Conservation (phyloP, 805 yeast species). For the Scheffersomyces ergatensis region DNA sequence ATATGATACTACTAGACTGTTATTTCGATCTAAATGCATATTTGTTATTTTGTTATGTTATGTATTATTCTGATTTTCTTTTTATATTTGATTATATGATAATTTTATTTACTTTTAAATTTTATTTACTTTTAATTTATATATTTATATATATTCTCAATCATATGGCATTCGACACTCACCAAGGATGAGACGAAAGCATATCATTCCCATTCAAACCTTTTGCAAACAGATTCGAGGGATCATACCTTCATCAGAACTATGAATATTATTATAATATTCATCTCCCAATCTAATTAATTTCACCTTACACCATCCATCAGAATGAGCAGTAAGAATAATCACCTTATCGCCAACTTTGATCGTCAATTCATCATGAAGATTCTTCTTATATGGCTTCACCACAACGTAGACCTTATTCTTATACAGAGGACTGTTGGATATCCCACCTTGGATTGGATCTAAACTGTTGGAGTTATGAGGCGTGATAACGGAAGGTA, state of each 20-base stretch:
- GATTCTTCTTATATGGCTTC: conserved; percentile 21
- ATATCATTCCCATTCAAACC: conserved; percentile 5
- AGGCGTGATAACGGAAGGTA: background rate
- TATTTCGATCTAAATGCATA: too few species aligned
- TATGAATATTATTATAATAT: background rate
- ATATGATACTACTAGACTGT: too few species aligned
- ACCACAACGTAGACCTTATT: conserved; percentile 17
- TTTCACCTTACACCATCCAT: conserved; percentile 39
- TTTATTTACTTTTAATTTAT: too few species aligned
- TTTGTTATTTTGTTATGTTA: too few species aligned
- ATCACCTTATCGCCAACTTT: conserved; percentile 27
- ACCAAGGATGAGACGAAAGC: too few species aligned
- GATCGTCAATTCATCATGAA: conserved; percentile 34
- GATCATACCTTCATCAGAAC: conserved; percentile 25
- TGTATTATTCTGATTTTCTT: too few species aligned
- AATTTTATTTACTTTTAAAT: too few species aligned
- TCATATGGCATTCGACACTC: too few species aligned
- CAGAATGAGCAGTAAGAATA: conserved; percentile 23
- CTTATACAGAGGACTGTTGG: conserved; percentile 1
- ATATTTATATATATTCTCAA: too few species aligned
- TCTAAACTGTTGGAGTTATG: background rate
- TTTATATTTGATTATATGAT: too few species aligned
- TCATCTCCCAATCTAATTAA: conserved; percentile 6
- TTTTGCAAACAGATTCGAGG: conserved; percentile 27
- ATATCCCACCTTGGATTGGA: background rate